Conservation (phyloP, 2,329 filamentous ascomycete species). For the Aciculosporium take region DNA sequence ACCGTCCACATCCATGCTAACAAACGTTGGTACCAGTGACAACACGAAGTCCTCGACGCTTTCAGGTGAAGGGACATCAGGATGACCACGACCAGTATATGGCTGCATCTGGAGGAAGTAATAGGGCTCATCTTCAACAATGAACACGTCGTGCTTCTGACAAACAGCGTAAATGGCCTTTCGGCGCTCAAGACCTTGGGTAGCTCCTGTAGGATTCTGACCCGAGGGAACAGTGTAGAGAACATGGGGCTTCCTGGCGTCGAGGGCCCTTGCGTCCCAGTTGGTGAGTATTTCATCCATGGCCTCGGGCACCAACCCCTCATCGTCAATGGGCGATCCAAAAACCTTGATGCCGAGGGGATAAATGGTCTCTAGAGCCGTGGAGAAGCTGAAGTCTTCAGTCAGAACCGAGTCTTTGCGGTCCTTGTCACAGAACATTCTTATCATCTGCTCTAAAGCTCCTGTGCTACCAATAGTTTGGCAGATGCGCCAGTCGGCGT, state of each 20-base stretch:
- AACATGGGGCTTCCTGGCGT: conserved; percentile 36
- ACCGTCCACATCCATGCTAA: conserved; percentile 73
- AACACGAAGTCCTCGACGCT: conserved; percentile 59
- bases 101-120: conserved; percentile 85
- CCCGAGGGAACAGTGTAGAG: conserved; percentile 56
- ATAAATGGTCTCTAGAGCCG: conserved; percentile 44
- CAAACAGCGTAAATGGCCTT: conserved; percentile 62
- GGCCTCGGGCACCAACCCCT: conserved; percentile 36
- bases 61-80: conserved; percentile 39
- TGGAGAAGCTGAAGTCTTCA: conserved; percentile 84
- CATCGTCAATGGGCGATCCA: conserved; percentile 36
- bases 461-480: conserved; percentile 79
- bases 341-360: conserved; percentile 38
- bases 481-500: conserved; percentile 77
- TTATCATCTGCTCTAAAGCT: conserved; percentile 67
- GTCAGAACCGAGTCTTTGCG: conserved; percentile 67
- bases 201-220: conserved; percentile 84
- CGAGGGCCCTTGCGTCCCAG: conserved; percentile 33
- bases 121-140: conserved; percentile 88
- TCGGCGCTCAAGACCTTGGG: conserved; percentile 54
- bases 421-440: conserved; percentile 60
- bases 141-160: conserved; percentile 71
- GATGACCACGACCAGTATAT: conserved; percentile 42
- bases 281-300: conserved; percentile 36
- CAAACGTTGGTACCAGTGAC: conserved; percentile 45